phyloP scores from a whole-genome alignment of 768 basidiomycete genomes.

The Russula abietina region DNA sequence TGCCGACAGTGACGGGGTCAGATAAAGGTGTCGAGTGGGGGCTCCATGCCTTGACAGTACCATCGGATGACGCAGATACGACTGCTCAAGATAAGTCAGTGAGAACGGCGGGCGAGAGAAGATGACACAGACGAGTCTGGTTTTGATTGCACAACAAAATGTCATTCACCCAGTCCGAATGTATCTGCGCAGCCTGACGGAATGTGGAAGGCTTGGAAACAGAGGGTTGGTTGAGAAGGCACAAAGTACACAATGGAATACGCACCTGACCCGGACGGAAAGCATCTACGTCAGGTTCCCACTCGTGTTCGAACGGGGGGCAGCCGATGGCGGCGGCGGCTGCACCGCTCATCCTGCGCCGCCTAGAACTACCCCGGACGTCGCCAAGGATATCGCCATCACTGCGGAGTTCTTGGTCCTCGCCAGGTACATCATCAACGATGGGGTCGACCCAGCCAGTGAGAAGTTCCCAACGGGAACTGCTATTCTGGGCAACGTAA shows the following conservation, averaged over 20 bases:
- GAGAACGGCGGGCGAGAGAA: background rate
- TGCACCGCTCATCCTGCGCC: constrained; percentile 33
- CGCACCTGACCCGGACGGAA: constrained; percentile 48
- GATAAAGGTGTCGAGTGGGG: constrained; percentile 60
- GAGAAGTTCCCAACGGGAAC: constrained; percentile 66
- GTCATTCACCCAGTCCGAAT: constrained; percentile 97
- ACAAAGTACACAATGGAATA: constrained; percentile 12
- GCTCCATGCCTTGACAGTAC: constrained; percentile 89
- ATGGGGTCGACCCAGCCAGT: constrained; percentile 79
- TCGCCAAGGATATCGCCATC: constrained; percentile 78
- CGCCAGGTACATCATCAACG: constrained; percentile 59
- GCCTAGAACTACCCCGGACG: constrained; percentile 40
- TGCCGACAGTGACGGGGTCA: constrained; percentile 64
- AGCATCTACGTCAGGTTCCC: constrained; percentile 66
- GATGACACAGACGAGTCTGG: constrained; percentile 59
- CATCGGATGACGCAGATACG: constrained; percentile 92
- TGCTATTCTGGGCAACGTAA: constrained; percentile 26
- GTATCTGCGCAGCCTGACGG: constrained; percentile 82
- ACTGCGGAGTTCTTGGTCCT: constrained; percentile 52
- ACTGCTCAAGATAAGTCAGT: constrained; percentile 39
- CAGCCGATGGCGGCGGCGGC: constrained; percentile 26
- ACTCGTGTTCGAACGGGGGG: constrained; percentile 64
- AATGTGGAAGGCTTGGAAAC: constrained; percentile 51
- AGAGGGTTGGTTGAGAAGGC: background rate
- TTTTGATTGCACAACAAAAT: constrained; percentile 86